Percentiles rank a stretch among this genome's conserved stretches.
phyloP scores from a whole-genome alignment of 1,284 basidiomycete genomes.

The Ceratobasidium sp. region DNA sequence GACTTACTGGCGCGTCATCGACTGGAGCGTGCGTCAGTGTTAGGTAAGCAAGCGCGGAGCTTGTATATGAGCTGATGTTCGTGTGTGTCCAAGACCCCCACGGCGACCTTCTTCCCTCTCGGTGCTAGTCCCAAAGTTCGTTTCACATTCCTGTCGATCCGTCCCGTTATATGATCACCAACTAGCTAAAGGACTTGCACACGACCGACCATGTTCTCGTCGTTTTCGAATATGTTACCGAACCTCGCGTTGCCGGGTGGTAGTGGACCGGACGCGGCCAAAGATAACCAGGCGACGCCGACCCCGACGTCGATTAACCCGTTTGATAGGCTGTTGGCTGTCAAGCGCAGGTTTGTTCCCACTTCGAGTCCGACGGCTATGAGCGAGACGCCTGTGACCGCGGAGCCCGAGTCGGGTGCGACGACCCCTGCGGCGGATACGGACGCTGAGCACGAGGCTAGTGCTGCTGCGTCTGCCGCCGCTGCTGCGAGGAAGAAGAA shows the following conservation, averaged over 20 bases:
- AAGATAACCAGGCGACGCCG: slow-evolving; percentile 17
- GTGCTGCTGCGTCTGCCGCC: background rate
- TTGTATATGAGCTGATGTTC: no score
- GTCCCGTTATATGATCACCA: no score
- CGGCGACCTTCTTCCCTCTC: no score
- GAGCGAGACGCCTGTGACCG: background rate
- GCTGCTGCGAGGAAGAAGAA: slow-evolving; percentile 25
- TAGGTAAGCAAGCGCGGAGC: no score
- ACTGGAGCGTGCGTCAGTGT: no score
- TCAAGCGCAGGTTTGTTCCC: slow-evolving; percentile 29
- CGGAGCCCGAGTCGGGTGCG: background rate
- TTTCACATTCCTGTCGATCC: no score
- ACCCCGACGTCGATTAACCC: background rate
- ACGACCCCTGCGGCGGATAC: slow-evolving; percentile 13
- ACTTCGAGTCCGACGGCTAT: slow-evolving; percentile 1
- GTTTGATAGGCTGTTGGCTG: slow-evolving; percentile 32
- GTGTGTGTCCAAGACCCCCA: no score
- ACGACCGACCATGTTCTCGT: slow-evolving; percentile 31
- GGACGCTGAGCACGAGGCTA: slow-evolving; percentile 14
- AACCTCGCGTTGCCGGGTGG: slow-evolving; percentile 3
- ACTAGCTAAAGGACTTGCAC: no score
- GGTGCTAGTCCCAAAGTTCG: no score
- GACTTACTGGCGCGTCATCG: no score
- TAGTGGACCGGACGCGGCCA: background rate
- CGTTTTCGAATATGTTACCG: slow-evolving; percentile 35